Evolutionary conservation across 495 filamentous ascomycete genomes (phyloP), one percentile per base, ranked within the genome.

Genomic region (Stereocaulon alpinum): DNA sequence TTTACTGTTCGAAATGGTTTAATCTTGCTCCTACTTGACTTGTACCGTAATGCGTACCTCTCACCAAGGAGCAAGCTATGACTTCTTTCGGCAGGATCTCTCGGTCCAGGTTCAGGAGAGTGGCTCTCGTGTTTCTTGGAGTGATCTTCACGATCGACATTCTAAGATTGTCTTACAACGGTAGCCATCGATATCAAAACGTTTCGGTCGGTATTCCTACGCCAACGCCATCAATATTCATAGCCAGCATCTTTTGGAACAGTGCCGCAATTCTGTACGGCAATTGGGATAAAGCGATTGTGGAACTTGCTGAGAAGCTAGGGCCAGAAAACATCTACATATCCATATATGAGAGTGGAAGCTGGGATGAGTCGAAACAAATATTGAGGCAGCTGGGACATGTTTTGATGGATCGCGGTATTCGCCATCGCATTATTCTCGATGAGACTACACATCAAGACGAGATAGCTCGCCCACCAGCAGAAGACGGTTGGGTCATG

Each of bases 191-290:
- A 43, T 24, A 20, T 56, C 14, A 15, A 27, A 44, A 56, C 12
- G 27, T 3, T 1, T 22, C 20, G 6, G 10, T 42, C 37, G 27
- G 10, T n/a, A 44, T 56, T 56, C 34, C 34, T 30, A 30, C 15
- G 20, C 53, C 53, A 24, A 42, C 53, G 20, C 53, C 53, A 27
- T 56, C 40, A 42, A 76, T 88, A 58, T 88, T 75, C 70, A 85
- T 88, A 57, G 79, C 85, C 5, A 80, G 78, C 62, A 71, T 82
- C 55, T 82, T 86, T 62, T 87, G 86, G 81, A 88, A 88, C 70
- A 84, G 82, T 62, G 86, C 82, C 57, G 48, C 64, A 17, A 77
- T 88, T 40, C 71, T 90, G 9, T 76, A 80, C 4, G 72, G 68
- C 7, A 73, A 81, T 60, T 88, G 85, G 85, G 84, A 75, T 66